Conservation (phyloP, 177 flowering plant species). For the Telopea speciosissima region DNA sequence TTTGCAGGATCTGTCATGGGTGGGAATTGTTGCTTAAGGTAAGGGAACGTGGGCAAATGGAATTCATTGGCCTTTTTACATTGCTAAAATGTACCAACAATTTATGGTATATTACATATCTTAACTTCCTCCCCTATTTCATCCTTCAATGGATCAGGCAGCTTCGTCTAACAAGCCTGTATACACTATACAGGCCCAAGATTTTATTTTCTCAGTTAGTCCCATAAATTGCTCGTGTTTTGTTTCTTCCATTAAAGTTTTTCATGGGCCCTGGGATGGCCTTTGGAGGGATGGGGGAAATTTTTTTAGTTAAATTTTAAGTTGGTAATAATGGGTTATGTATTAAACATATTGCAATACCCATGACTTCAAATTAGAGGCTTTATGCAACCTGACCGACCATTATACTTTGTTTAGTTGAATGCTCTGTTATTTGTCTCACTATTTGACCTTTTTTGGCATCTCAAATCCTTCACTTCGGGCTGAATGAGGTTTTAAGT, state of each 20-base stretch:
- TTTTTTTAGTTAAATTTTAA: too few relatives aligned
- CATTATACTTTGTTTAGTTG: background rate
- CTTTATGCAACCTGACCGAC: background rate
- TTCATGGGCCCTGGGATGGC: too few relatives aligned
- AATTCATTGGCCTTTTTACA: background rate
- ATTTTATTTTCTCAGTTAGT: too few relatives aligned
- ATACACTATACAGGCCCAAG: too few relatives aligned
- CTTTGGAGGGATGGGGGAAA: too few relatives aligned
- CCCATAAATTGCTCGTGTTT: too few relatives aligned
- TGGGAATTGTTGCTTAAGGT: background rate
- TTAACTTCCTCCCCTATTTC: background rate
- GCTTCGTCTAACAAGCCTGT: too few relatives aligned
- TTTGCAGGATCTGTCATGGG: background rate
- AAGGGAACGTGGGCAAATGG: background rate
- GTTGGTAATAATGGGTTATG: background rate
- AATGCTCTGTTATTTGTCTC: too few relatives aligned
- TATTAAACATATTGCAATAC: background rate
- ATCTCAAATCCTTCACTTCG: background rate
- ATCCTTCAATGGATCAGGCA: too few relatives aligned
- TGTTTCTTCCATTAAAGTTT: too few relatives aligned
- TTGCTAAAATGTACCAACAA: too few relatives aligned
- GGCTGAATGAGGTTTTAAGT: background rate
- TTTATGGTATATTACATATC: background rate
- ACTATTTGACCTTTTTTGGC: background rate
- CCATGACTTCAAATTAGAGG: background rate